Evolutionary conservation across 1,284 basidiomycete species (phyloP), one percentile per base, ranked within the genome.

Genomic region (Takashimella tepidaria): DNA sequence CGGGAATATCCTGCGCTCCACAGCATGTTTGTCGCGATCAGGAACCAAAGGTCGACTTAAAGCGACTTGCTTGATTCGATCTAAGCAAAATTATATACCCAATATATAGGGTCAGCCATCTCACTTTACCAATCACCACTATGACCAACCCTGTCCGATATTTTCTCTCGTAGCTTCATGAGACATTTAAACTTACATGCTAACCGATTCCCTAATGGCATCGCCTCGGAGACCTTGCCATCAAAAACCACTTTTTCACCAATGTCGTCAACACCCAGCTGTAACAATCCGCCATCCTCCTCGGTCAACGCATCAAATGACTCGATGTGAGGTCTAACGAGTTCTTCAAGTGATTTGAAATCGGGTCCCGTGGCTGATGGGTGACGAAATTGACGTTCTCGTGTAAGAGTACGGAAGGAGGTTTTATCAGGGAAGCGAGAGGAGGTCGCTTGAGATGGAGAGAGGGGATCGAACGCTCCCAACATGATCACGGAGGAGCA

Each of bases 281-380:
- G 85, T 11, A 99, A 76, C 11, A 98, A 74, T 5, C 89, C 84
- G 8, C 84, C 83, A 60, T 89, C 67, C 82, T 84, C 58, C 64
- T 90, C 89, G 69, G 96, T 91, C 26, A 99, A 81, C 11, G 92
- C 87, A 74, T 98, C 96, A 81, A 99, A 98, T 43, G 89, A 92
- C 75, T 98, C 89, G 59, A 98, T 84, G 72, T 97, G 93, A 10
- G 96, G 96, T 25, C 84, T 81, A 53, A 97, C 89, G 64, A 98
- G 90, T 76, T 96, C 90, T 64, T 95, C 91, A 53, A 98, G 81
- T 53, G 90, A 88, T 16, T 85, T 84, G 54, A 90, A 85, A 16
- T 86, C 84, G 40, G 87, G 82, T 20, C 82, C 83, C 46, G 83
- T 76, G 61, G 80, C 79, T 19, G 87, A 81, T 0, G 96, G 96